These are phyloP conservation scores for Dorcoceras hygrometricum DNA, from an alignment of 257 asterid genomes.

Conservation along the genomic window DNA sequence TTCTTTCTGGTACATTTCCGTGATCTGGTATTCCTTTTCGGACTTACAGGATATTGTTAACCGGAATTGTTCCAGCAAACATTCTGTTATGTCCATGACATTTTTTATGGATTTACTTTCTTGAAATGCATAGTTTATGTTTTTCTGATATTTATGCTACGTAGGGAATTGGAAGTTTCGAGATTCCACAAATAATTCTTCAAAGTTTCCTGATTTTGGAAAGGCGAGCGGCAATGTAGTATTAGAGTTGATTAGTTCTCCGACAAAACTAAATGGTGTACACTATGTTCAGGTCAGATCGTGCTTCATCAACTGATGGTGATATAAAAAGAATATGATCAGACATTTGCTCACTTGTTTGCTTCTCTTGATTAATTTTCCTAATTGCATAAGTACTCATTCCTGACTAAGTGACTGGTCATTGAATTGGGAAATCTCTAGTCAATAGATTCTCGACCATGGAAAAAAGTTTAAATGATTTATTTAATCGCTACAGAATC, in stretches of 20 bases:
- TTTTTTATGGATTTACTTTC: conserved; percentile 15
- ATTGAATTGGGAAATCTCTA: conserved; percentile 1
- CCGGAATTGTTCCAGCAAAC: not conserved
- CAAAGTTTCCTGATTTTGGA: conserved; percentile 79
- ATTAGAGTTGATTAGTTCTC: conserved; percentile 78
- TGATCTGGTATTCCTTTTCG: conserved; percentile 19
- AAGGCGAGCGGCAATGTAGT: conserved; percentile 72
- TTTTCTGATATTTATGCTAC: conserved; percentile 15
- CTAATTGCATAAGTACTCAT: not conserved
- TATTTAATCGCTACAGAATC: not conserved
- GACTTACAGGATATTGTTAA: conserved; percentile 6
- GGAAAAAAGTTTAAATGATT: not conserved
- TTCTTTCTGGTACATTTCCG: conserved; percentile 4
- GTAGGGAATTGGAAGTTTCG: conserved; percentile 88
- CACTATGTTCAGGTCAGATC: conserved; percentile 92
- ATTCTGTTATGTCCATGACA: conserved; percentile 2
- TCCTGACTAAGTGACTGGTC: conserved; percentile 5
- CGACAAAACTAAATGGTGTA: conserved; percentile 92
- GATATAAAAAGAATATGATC: conserved; percentile 16
- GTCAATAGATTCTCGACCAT: not conserved
- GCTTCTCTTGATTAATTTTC: not conserved
- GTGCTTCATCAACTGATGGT: conserved; percentile 16
- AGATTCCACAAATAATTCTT: conserved; percentile 63
- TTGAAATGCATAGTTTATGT: conserved; percentile 8
- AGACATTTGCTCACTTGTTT: not conserved